Evolutionary conservation across 805 yeast species (phyloP).

Genomic region (Hanseniaspora thailandica): DNA sequence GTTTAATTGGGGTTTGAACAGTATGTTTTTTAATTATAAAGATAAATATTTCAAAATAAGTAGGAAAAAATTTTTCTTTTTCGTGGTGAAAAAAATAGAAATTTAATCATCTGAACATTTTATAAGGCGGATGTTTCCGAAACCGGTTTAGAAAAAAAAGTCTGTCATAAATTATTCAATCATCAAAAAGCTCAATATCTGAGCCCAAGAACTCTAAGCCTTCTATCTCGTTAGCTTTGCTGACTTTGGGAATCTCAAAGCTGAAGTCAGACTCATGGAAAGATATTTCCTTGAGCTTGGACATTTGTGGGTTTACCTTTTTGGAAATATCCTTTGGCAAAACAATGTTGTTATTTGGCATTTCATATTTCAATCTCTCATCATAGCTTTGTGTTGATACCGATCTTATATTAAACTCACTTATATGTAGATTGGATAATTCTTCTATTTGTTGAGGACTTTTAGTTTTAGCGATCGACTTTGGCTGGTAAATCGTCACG

Average conservation of each 20-base stretch:
- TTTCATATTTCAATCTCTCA: neutral
- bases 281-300: neutral
- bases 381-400: neutral
- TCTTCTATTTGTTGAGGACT: neutral
- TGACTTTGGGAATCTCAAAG: neutral
- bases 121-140: neutral
- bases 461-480: neutral
- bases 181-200: conserved; percentile 20
- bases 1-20: neutral
- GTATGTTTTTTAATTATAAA: no score
- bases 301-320: neutral
- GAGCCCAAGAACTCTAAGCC: conserved; percentile 22
- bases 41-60: no score
- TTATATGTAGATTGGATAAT: neutral
- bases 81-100: neutral
- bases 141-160: no score
- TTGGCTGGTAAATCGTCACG: neutral
- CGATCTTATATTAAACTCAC: neutral
- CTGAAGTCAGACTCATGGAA: conserved; percentile 1
- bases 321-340: neutral
- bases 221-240: neutral
- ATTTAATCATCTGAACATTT: no score
- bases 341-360: neutral
- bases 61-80: no score
- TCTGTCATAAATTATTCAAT: no score